phyloP scores from a whole-genome alignment of 2,329 filamentous ascomycete species.

The Fusarium nisikadoi region DNA sequence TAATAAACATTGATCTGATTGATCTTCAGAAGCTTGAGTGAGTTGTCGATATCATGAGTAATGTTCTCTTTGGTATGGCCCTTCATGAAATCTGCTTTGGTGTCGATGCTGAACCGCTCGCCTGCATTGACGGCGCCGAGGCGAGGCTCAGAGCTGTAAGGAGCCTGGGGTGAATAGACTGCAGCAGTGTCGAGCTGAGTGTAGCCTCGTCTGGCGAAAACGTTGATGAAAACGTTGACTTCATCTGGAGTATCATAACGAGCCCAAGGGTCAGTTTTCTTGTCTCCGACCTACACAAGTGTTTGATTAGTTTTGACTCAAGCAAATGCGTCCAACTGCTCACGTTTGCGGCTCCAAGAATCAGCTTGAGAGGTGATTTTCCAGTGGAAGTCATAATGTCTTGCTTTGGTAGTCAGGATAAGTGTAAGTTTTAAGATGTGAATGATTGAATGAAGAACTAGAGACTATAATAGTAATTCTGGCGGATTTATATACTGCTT shows the following conservation, averaged over 20 bases:
- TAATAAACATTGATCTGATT: slow-evolving; percentile 37
- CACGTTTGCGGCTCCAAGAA: slow-evolving; percentile 30
- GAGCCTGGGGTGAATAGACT: slow-evolving; percentile 45
- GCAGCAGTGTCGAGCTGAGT: slow-evolving; percentile 48
- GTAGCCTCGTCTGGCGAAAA: slow-evolving; percentile 42
- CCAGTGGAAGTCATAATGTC: background rate
- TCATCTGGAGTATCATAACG: slow-evolving; percentile 43
- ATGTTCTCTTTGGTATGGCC: slow-evolving; percentile 46
- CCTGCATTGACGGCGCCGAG: slow-evolving; percentile 45
- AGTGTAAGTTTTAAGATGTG: background rate
- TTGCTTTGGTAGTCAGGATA: background rate
- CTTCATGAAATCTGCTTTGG: slow-evolving; percentile 48
- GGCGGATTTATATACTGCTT: background rate
- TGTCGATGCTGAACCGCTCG: slow-evolving; percentile 49
- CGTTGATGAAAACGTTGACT: slow-evolving; percentile 36
- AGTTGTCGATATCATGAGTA: slow-evolving; percentile 45
- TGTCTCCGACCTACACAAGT: slow-evolving; percentile 36
- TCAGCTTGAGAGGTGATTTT: slow-evolving; percentile 23
- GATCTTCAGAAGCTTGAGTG: slow-evolving; percentile 45
- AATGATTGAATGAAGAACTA: no score
- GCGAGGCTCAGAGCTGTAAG: slow-evolving; percentile 45
- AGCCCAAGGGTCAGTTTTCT: slow-evolving; percentile 30
- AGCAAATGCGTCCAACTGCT: background rate
- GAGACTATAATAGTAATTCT: rapidly evolving
- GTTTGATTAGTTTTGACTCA: background rate